Evolutionary conservation across 2,329 filamentous ascomycete species (phyloP).

Genomic region (Zasmidium cellare): DNA sequence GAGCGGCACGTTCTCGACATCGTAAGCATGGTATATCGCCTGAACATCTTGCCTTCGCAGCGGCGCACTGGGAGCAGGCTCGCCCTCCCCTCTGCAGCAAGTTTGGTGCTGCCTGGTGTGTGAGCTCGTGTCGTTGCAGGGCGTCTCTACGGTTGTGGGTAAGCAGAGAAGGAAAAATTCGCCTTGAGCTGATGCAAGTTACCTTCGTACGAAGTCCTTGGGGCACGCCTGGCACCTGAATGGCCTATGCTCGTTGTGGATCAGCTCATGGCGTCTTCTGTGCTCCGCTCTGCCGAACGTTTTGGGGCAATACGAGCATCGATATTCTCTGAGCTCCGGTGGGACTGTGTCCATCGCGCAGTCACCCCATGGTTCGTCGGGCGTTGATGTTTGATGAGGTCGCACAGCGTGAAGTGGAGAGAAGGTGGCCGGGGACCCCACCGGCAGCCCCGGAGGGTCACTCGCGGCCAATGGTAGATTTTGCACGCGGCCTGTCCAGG

Average conservation of each 20-base stretch:
- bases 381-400: not conserved
- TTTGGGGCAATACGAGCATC: conserved; percentile 22
- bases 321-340: conserved; percentile 11
- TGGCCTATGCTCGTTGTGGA: conserved; percentile 23
- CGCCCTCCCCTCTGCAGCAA: conserved; percentile 23
- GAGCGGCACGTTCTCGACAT: conserved; percentile 24
- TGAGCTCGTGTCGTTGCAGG: conserved; percentile 28
- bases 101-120: conserved; percentile 22
- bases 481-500: no score
- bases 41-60: conserved; percentile 33
- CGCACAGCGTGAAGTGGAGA: not conserved
- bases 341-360: not conserved
- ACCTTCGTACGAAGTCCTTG: conserved; percentile 29
- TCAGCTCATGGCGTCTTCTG: conserved; percentile 27
- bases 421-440: not conserved
- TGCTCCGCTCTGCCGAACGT: conserved; percentile 29
- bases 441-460: not conserved
- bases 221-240: conserved; percentile 25
- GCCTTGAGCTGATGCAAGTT: no score
- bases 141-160: conserved; percentile 21
- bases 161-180: not conserved
- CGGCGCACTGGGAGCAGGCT: conserved; percentile 31
- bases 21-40: conserved; percentile 29
- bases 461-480: no score
- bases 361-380: not conserved